phyloP scores from a whole-genome alignment of 495 filamentous ascomycete species.

The Penicillium daleae region DNA sequence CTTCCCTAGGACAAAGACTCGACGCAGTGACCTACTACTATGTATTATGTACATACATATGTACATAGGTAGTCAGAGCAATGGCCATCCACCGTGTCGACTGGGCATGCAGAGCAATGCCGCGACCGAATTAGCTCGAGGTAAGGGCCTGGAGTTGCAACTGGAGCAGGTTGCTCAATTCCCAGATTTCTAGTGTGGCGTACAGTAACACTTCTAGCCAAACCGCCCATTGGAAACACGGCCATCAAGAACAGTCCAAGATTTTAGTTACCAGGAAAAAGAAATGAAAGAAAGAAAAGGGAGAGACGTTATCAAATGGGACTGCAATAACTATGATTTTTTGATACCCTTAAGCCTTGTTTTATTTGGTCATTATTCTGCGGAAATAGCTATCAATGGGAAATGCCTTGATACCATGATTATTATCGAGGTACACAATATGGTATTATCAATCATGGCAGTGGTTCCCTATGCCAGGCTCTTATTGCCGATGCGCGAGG shows the following conservation, averaged over 20 bases:
- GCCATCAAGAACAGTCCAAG: slow-evolving; percentile 11
- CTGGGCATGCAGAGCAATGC: slow-evolving; percentile 9
- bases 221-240: slow-evolving; percentile 29
- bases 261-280: background rate
- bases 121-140: slow-evolving; percentile 22
- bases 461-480: background rate
- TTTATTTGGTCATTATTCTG: background rate
- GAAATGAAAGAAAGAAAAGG: background rate
- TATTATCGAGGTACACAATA: background rate
- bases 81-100: slow-evolving; percentile 1
- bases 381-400: background rate
- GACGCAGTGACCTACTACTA: background rate
- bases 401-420: background rate
- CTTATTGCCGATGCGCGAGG: background rate
- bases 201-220: slow-evolving; percentile 22
- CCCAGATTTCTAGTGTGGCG: slow-evolving; percentile 28
- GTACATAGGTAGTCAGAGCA: slow-evolving; percentile 1
- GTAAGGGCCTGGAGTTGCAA: slow-evolving; percentile 26
- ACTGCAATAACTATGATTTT: background rate
- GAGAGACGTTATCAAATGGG: background rate
- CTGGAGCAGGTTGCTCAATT: slow-evolving; percentile 27
- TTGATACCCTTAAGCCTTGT: background rate
- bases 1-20: slow-evolving; percentile 1
- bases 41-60: slow-evolving; percentile 3
- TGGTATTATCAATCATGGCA: background rate